These are phyloP conservation scores for Xylaria grammica DNA, from an alignment of 495 filamentous ascomycete species.

Conservation along the genomic window DNA sequence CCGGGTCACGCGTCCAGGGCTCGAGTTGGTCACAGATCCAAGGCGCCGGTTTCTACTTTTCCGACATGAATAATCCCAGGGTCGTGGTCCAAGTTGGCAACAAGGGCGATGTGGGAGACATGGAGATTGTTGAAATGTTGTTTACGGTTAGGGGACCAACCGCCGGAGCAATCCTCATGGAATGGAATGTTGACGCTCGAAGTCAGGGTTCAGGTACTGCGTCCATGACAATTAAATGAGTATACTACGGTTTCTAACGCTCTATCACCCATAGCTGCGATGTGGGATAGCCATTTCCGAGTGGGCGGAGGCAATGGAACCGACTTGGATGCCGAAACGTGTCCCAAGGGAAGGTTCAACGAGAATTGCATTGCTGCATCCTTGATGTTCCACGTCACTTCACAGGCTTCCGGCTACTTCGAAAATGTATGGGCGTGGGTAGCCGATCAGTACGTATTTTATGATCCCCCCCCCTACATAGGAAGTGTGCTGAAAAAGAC, in stretches of 20 bases:
- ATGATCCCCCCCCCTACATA: too few relatives aligned
- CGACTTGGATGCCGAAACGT: constrained; percentile 63
- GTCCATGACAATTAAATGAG: too few relatives aligned
- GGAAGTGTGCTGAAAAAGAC: too few relatives aligned
- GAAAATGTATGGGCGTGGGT: constrained; percentile 69
- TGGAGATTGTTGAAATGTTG: constrained; percentile 56
- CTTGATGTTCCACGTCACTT: constrained; percentile 55
- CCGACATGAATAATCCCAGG: constrained; percentile 46
- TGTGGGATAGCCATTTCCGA: constrained; percentile 39
- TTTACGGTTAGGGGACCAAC: constrained; percentile 33
- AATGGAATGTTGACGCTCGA: constrained; percentile 37
- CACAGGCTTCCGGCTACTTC: constrained; percentile 56
- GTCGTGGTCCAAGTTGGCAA: constrained; percentile 58
- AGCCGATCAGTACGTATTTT: too few relatives aligned
- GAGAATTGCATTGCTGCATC: constrained; percentile 56
- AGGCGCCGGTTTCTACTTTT: constrained; percentile 46
- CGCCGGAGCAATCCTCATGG: constrained; percentile 40
- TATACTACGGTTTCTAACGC: too few relatives aligned
- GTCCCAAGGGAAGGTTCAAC: constrained; percentile 50
- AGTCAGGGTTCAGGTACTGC: constrained; percentile 26
- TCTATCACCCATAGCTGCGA: too few relatives aligned
- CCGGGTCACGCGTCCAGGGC: constrained; percentile 46
- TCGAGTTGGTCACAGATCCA: constrained; percentile 37
- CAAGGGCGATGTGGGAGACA: constrained; percentile 51
- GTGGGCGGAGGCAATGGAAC: constrained; percentile 66